Base-by-base conservation (phyloP, 1,139 yeast species). In the Pichia sp. region DNA sequence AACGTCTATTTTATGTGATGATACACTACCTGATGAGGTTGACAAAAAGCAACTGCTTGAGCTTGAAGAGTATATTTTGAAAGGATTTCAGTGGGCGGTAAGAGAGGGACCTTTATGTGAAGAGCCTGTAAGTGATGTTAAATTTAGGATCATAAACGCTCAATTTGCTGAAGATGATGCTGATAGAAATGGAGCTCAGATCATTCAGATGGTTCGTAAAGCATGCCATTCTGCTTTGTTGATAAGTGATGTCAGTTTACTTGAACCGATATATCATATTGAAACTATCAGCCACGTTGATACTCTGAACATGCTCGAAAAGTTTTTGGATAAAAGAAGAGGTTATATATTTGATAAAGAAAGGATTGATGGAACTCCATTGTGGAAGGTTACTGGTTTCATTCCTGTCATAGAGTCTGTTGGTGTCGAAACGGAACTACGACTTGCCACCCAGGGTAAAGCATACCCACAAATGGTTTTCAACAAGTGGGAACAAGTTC, bases 101-200 rank as follows among this genome's bases (percentile, higher is more conserved):
- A 76, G 82, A 54, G 97, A 90, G 63, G 99, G 99, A 0, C 99
- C 99, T 0, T 72, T 95, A 31, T 84, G 96, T 60, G 96, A 87
- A 57, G 97, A 90, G 66, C 86, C 89, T 0, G 77, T 95, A 2
- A 74, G 89, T 54, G 80, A 84, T 55, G 82, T 87, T 5, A 83
- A 81, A 60, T 90, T 93, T 70, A 82, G 82, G 56, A 77, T 95
- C 42, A 75, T 90, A 50, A 90, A 85, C 59, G 80, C 82, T 0
- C 72, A 74, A 0, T 65, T 86, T 2, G 76, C 85, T 8, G 73
- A 75, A 0, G 78, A 79, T 23, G 70, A 74, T 4, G 62, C 77
- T 2, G 78, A 78, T 50, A 70, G 84, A 49, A 79, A 84, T 43
- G 80, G 84, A 26, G 89, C 90, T 1, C 96, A 90, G 65, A 75